These are phyloP conservation scores for Chlorella sp. DNA, from an alignment of 139 green algal species.

Conservation along the genomic window DNA sequence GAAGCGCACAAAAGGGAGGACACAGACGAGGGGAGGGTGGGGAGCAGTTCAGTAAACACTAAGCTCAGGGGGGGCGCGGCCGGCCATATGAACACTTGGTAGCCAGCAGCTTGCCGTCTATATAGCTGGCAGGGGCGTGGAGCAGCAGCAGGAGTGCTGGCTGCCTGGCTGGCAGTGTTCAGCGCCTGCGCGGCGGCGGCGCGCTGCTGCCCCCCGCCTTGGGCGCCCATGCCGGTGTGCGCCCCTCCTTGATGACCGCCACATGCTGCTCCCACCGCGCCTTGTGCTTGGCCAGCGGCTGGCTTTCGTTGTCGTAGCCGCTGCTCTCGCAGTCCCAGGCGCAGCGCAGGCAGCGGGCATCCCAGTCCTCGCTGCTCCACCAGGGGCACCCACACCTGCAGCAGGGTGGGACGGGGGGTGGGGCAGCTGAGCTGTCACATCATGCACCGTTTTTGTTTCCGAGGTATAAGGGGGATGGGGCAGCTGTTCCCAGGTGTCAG, in stretches of 20 bases:
- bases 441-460: too few species aligned
- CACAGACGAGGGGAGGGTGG: too few species aligned
- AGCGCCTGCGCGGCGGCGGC: background rate
- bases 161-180: background rate
- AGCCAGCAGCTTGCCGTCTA: too few species aligned
- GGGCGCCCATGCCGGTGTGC: conserved; percentile 50
- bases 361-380: conserved; percentile 88
- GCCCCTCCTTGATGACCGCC: conserved; percentile 56
- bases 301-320: conserved; percentile 84
- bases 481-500: too few species aligned
- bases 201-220: background rate
- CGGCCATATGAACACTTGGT: too few species aligned
- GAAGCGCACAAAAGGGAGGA: too few species aligned
- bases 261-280: conserved; percentile 60
- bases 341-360: conserved; percentile 74
- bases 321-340: conserved; percentile 75
- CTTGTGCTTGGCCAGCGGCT: conserved; percentile 67
- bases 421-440: too few species aligned
- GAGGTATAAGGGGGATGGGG: too few species aligned
- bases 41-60: too few species aligned
- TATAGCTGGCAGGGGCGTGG: too few species aligned
- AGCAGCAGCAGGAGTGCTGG: too few species aligned
- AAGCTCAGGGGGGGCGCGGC: too few species aligned
- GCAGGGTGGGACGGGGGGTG: conserved; percentile 47
- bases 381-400: conserved; percentile 84